Percentiles rank a stretch among this genome's conserved stretches.
These are phyloP conservation scores for Sugiyamaella sp. DNA, from an alignment of 1,139 yeast species.

Conservation along the genomic window DNA sequence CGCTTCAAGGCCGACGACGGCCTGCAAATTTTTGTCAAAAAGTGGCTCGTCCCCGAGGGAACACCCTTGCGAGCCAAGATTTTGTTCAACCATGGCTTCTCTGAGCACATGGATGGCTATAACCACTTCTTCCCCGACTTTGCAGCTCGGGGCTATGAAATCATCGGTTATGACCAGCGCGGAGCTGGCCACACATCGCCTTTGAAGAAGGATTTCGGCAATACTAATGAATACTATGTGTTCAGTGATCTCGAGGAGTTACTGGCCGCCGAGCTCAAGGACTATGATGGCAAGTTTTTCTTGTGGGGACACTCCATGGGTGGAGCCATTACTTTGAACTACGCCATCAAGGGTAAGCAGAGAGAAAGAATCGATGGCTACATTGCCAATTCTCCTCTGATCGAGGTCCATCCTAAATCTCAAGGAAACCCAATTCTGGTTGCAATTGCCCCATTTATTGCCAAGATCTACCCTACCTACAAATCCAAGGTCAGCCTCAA, in stretches of 20 bases:
- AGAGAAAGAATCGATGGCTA: constrained; percentile 58
- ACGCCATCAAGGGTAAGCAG: constrained; percentile 67
- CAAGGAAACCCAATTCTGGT: constrained; percentile 57
- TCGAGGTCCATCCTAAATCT: constrained; percentile 57
- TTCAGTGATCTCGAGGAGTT: constrained; percentile 73
- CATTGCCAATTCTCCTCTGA: constrained; percentile 68
- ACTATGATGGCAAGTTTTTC: constrained; percentile 48
- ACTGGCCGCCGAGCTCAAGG: constrained; percentile 46
- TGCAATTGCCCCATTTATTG: constrained; percentile 52
- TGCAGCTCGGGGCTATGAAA: constrained; percentile 66
- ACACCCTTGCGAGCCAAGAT: constrained; percentile 56
- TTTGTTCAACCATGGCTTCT: constrained; percentile 69
- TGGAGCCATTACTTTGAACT: constrained; percentile 78
- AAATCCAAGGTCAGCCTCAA: constrained; percentile 61
- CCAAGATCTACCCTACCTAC: constrained; percentile 54
- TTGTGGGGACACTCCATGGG: constrained; percentile 96
- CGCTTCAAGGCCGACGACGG: constrained; percentile 27
- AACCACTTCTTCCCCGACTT: constrained; percentile 61
- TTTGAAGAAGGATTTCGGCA: constrained; percentile 53
- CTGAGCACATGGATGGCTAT: constrained; percentile 61
- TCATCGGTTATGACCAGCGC: constrained; percentile 80
- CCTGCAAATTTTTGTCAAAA: constrained; percentile 28
- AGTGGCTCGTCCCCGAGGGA: constrained; percentile 34
- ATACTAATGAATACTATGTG: constrained; percentile 64
- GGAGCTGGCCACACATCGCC: constrained; percentile 83